Base-by-base conservation (phyloP, 192 early-diverging fungal genomes). In the Gamsiella multidivaricata region DNA sequence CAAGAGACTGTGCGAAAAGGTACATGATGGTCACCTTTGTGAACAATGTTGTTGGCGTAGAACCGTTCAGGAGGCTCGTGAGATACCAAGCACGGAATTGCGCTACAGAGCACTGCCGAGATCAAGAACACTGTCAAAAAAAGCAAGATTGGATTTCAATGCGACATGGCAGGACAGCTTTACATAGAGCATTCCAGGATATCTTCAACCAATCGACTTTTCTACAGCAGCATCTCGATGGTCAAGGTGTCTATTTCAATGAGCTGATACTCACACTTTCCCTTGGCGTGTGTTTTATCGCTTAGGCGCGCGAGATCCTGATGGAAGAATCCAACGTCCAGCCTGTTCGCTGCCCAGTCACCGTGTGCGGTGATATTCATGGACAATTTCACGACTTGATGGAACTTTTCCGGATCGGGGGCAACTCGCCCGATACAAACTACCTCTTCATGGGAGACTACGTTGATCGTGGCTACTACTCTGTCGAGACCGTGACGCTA, bases 401-500 rank as follows among this genome's bases (percentile, higher is more conserved):
- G 71, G 96, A 98, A 85, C 92, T 99, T 28, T 97, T 98, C 83
- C 91, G 91, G 56, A 97, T 97, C 66, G 97, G 98, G 26, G 98
- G 98, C 71, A 91, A 96, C 62, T 93, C 93, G 28, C 97, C 98
- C 7, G 90, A 97, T 69, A 98, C 96, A 54, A 97, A 98, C 81
- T 99, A 98, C 66, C 87, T 99, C 20, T 99, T 99, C 80, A 95
- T 99, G 95, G 97, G 97, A 42, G 98, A 99, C 82, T 99, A 98
- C 82, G 98, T 99, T 39, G 98, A 99, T 82, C 92, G 98, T 56
- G 98, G 98, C 28, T 98, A 98, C 81, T 96, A 98, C 84, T 94
- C 92, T 42, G 98, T 99, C 51, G 98, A 99, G 86, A 98, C 97
- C 3, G 95, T 99, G 63, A 91, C 96, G 22, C 83, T 98, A 53